Evolutionary conservation across 1,284 basidiomycete genomes (phyloP).

Genomic region (Trametes hirsuta): DNA sequence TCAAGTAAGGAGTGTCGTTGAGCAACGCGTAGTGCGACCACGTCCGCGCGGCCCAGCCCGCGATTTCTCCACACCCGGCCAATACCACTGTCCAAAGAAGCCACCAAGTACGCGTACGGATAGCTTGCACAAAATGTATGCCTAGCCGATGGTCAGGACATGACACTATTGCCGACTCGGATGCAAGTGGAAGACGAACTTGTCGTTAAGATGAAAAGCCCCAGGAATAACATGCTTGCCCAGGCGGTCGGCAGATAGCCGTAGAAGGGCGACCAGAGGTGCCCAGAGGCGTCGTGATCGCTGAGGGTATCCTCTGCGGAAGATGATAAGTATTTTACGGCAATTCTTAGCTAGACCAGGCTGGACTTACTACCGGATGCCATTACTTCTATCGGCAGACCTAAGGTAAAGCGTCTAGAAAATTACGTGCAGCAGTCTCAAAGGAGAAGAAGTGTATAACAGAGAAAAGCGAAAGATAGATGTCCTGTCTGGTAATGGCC

Average conservation of each 20-base stretch:
- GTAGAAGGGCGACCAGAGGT: conserved; percentile 4
- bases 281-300: conserved; percentile 2
- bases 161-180: not conserved
- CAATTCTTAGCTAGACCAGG: too few relatives aligned
- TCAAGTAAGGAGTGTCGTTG: conserved; percentile 27
- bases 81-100: not conserved
- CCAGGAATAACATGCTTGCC: conserved; percentile 10
- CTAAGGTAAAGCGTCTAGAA: too few relatives aligned
- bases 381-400: too few relatives aligned
- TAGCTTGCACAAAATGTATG: not conserved
- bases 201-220: conserved; percentile 14
- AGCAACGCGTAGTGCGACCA: conserved; percentile 32
- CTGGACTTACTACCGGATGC: too few relatives aligned
- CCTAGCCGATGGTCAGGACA: not conserved
- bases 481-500: too few relatives aligned
- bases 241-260: conserved; percentile 11
- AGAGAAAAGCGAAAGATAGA: too few relatives aligned
- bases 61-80: conserved; percentile 42
- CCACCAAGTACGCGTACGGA: conserved; percentile 1
- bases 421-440: too few relatives aligned
- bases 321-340: not conserved
- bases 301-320: not conserved
- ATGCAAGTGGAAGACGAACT: not conserved
- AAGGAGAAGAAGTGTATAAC: too few relatives aligned
- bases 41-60: conserved; percentile 46